Percentiles rank a stretch among this genome's conserved stretches.
Evolutionary conservation across 1,284 basidiomycete species (phyloP).

Genomic region (Boletellus dicymbophilus): DNA sequence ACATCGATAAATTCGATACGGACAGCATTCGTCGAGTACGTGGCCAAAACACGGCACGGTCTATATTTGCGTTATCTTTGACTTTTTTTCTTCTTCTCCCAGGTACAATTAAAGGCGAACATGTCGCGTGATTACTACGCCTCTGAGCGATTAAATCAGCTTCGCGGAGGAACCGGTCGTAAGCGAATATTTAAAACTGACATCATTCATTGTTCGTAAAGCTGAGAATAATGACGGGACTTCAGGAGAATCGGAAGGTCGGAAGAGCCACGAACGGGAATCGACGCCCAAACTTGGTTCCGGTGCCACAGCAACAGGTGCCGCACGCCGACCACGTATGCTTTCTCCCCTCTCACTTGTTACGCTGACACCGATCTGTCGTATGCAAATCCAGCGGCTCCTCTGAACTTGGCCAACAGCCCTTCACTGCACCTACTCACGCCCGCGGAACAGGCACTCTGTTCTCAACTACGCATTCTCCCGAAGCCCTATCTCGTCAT

Average conservation of each 20-base stretch:
- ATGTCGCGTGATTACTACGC: conserved; percentile 56
- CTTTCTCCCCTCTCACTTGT: conserved; percentile 11
- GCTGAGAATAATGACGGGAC: background rate
- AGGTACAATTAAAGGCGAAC: conserved; percentile 62
- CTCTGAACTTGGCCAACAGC: conserved; percentile 86
- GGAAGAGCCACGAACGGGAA: conserved; percentile 61
- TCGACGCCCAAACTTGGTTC: conserved; percentile 50
- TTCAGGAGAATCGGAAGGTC: conserved; percentile 48
- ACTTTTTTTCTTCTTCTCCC: background rate
- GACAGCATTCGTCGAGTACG: conserved; percentile 75
- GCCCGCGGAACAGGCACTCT: conserved; percentile 84
- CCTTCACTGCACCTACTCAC: conserved; percentile 87
- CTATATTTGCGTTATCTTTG: conserved; percentile 4
- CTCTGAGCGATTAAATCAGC: conserved; percentile 50
- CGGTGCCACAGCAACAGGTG: conserved; percentile 35
- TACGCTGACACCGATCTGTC: background rate
- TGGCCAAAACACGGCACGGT: too few relatives aligned
- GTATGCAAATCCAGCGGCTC: conserved; percentile 51
- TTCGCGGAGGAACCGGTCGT: conserved; percentile 49
- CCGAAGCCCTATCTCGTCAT: conserved; percentile 92
- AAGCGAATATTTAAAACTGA: conserved; percentile 21
- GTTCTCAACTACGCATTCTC: conserved; percentile 84
- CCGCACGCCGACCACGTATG: conserved; percentile 53
- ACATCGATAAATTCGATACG: conserved; percentile 85
- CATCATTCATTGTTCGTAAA: background rate